Base-by-base conservation (phyloP, 805 yeast species). In the Spencermartinsiella europaea region DNA sequence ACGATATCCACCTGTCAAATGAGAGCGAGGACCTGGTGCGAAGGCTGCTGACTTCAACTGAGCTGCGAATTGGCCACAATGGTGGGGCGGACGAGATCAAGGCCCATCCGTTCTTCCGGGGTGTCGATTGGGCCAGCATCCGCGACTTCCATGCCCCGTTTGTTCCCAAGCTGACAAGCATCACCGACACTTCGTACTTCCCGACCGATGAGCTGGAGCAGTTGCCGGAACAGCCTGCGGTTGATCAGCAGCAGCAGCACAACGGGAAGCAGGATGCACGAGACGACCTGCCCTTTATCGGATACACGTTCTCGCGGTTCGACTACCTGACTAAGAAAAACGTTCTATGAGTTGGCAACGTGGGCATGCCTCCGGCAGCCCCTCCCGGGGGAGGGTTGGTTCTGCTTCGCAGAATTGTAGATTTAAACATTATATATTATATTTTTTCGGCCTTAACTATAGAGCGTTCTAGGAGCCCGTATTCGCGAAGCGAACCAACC, bases 181-280 rank as follows among this genome's bases (percentile, higher is more conserved):
- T 91, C 50, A 91, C 98, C 4, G 99, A 93, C 65, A 93, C 99
- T 0, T 76, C 97, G 57, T 91, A 91, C 72, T 93, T 93, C 88
- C 98, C 99, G 36, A 88, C 95, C 1, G 98, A 91, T 64, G 99
- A 91, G 62, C 73, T 91, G 59, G 96, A 91, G 65, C 87, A 86
- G 59, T 89, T 91, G 43, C 96, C 98, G 1, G 97, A 90, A 59
- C 80, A 87, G 39, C 95, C 96, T 15, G 48, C 52, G 4, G 42
- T 44, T 45, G 44, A 44, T 34, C 39, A 41, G n/a, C 47, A 61
- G 88, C 89, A 25, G 83, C 83, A 77, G 33, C 20, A 21, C 12
- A 37, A 21, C 33, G 40, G 34, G 4, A 44, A 41, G 14, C 61
- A 73, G 81, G 71, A 58, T 71, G 73, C 77, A 46, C 81, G 86